Evolutionary conservation across 306 rosid species (phyloP), one percentile per base, ranked within the genome.

Genomic region (Hippophae tibetana): DNA sequence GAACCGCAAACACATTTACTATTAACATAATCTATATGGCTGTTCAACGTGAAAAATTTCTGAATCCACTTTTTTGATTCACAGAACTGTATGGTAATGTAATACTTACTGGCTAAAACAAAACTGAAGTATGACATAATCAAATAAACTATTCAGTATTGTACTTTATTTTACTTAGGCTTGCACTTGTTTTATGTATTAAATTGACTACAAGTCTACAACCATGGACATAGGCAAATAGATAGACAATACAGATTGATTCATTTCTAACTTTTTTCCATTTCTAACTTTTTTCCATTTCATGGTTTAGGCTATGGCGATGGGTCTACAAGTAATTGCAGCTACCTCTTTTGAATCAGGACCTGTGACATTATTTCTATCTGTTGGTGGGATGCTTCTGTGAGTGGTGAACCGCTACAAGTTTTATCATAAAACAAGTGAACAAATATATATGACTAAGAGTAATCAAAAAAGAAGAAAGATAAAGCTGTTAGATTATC

Each of bases 341-440:
- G 84, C 86, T 43, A 82, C 86, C 67, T 77, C 87, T 42, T 74
- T 60, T 43, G 68, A 72, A 56, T 68, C 94, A 40, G 79, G 82
- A 51, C 70, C 73, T 61, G 84, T 70, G 64, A 66, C 84, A 41
- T 62, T 76, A 79, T 82, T 75, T 69, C 80, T 88, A 43, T 82
- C 96, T 10, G 81, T 82, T 42, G 96, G 96, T 60, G 87, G 94
- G 81, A 82, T 84, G 80, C 79, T 85, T 60, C 69, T 85, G 96
- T 88, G 76, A 88, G 93, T 84, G 51, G 18, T 63, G 55, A 64
- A 63, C 69, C 43, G 46, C 70, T 69, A 60, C 25, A 60, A 59
- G 61, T 64, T 71, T 57, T 42, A 12, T 49, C 12, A 27, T 47
- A 54, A 5, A 23, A 45, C 23, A 23, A 47, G n/a, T 23, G 12